Base-by-base conservation (phyloP, 139 green algal species). In the Chara braunii region DNA sequence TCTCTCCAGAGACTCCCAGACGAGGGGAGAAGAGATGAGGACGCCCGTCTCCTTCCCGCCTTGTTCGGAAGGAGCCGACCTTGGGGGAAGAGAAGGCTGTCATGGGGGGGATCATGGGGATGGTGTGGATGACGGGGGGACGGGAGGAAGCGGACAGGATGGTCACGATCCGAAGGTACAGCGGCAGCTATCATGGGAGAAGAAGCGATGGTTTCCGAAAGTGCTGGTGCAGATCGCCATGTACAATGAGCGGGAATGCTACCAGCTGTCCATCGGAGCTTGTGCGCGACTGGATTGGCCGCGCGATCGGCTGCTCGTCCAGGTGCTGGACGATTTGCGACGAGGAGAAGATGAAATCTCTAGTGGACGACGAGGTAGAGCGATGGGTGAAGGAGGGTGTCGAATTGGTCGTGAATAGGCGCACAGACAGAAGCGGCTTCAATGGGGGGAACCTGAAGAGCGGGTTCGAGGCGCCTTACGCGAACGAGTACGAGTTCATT, bases 301-400 rank as follows among this genome's bases (percentile, higher is more conserved):
- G 5, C 35, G 57, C 1, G 60, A 75, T 9, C 68, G 81, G 6
- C 63, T 94, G 6, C 75, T 83, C 11, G 72, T 94, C 23, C 65
- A 74, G 57, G 81, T 94, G 35, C 60, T 94, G 56, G 88, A 94
- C 68, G 88, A 94, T 74, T 92, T 83, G 81, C 5, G 89, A 87
- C 9, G 81, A 89, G 58, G 52, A 71, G 12, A 45, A 79, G 2
- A 89, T 86, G 0, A 52, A 85, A 12, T 60, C 84, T 23, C 80
- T 89, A 18, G 70, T 78, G 29, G 35, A 70, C 24, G 61, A 51
- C 0, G 63, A 73, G 71, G 69, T 79, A 11, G 18, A 64, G 14
- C 51, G 36, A 24, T 70, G 50, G 54, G 37, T 60, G 35, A 82
- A 92, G 64, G 57, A 78, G 3, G 87, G 87, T 29, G 60, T 87